Percentiles rank a stretch among this genome's conserved stretches.
Evolutionary conservation across 2,329 filamentous ascomycete species (phyloP).

Genomic region (Bertia moriformis): DNA sequence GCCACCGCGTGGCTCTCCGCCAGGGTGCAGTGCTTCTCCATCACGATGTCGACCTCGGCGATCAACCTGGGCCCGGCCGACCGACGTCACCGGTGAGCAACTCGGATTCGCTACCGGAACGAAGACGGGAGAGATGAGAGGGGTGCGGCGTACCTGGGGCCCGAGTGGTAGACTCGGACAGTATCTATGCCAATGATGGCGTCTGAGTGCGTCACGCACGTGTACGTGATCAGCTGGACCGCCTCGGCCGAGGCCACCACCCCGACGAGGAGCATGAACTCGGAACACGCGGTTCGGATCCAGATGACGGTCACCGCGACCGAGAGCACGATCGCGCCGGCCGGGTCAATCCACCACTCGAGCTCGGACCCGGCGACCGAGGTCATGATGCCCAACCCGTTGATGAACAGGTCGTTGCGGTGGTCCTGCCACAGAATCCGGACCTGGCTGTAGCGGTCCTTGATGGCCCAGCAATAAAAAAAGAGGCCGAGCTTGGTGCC

Average conservation of each 20-base stretch:
- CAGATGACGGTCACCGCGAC: slow-evolving; percentile 66
- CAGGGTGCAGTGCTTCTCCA: slow-evolving; percentile 62
- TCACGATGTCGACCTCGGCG: slow-evolving; percentile 91
- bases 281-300: slow-evolving; percentile 70
- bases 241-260: slow-evolving; percentile 73
- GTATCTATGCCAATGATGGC: slow-evolving; percentile 79
- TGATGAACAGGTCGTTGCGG: slow-evolving; percentile 92
- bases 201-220: slow-evolving; percentile 81
- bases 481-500: slow-evolving; percentile 71
- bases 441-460: slow-evolving; percentile 82
- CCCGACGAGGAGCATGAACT: slow-evolving; percentile 84
- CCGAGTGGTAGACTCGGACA: slow-evolving; percentile 82
- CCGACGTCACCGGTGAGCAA: slow-evolving; percentile 14
- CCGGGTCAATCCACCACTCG: slow-evolving; percentile 86
- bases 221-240: slow-evolving; percentile 90
- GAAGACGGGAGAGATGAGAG: not conserved
- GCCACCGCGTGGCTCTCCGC: slow-evolving; percentile 79
- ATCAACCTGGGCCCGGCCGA: slow-evolving; percentile 73
- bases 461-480: slow-evolving; percentile 79
- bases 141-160: no score
- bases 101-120: slow-evolving; percentile 2
- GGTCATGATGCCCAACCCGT: slow-evolving; percentile 80
- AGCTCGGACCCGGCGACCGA: slow-evolving; percentile 79
- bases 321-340: slow-evolving; percentile 75
- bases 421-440: slow-evolving; percentile 93